A percentile compares a stretch with the other conserved stretches of the same genome.
Conservation (phyloP, 345 rosid species). For the Acer yangbiense region DNA sequence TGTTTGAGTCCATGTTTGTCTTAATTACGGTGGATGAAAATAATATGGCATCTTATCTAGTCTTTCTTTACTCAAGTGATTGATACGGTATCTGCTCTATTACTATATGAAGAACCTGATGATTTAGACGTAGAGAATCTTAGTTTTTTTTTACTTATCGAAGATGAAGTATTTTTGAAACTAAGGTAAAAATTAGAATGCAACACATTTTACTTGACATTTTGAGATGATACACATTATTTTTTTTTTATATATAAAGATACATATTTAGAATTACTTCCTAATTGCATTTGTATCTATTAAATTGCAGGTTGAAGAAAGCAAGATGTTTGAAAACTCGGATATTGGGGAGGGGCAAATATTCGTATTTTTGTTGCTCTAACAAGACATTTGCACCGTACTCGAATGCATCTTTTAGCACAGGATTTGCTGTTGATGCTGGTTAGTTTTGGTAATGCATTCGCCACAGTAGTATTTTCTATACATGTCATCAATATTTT, state of each 20-base stretch:
- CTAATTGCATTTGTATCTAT: too few relatives aligned
- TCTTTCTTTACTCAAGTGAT: not conserved
- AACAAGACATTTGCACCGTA: not conserved
- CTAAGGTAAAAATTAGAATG: too few relatives aligned
- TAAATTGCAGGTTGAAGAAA: not conserved
- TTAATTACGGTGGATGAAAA: not conserved
- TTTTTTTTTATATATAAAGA: too few relatives aligned
- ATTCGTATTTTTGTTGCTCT: not conserved
- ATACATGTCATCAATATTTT: not conserved
- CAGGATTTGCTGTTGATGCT: not conserved
- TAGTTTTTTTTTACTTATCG: not conserved
- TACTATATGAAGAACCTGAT: not conserved
- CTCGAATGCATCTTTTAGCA: too few relatives aligned
- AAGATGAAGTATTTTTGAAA: too few relatives aligned
- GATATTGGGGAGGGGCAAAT: not conserved
- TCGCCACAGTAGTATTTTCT: too few relatives aligned
- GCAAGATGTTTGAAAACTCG: not conserved
- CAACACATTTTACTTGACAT: too few relatives aligned
- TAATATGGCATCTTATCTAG: not conserved
- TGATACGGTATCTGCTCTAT: not conserved
- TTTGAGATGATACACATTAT: not conserved
- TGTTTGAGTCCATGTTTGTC: not conserved
- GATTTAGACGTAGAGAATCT: not conserved
- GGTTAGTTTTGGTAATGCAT: not conserved
- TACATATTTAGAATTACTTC: not conserved